Percentiles rank a stretch among this genome's conserved stretches.
Evolutionary conservation across 1,284 basidiomycete species (phyloP).

Genomic region (Boletus sp.): DNA sequence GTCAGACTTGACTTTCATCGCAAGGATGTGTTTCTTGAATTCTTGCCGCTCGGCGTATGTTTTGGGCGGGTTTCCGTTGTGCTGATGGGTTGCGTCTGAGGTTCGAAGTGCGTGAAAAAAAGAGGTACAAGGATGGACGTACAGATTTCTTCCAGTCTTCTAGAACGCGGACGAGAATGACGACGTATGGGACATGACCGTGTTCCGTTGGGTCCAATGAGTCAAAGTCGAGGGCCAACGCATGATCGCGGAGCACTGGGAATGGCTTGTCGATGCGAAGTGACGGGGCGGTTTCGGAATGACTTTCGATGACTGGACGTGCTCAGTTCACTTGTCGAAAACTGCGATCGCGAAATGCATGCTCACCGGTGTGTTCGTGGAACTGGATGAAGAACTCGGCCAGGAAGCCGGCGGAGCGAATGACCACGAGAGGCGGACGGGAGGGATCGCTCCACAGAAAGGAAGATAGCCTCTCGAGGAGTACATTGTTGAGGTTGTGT

Average conservation of each 20-base stretch:
- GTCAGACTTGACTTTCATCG: constrained; percentile 70
- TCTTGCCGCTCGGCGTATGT: constrained; percentile 70
- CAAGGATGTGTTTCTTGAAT: constrained; percentile 68
- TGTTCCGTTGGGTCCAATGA: constrained; percentile 84
- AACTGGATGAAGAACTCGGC: constrained; percentile 88
- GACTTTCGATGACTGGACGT: constrained; percentile 82
- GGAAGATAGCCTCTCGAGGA: constrained; percentile 60
- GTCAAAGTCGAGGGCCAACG: constrained; percentile 68
- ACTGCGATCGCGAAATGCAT: neutral
- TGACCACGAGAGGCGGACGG: constrained; percentile 68
- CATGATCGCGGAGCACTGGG: constrained; percentile 73
- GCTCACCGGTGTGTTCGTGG: constrained; percentile 79
- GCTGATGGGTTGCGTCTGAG: constrained; percentile 40
- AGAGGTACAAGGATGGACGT: constrained; percentile 25
- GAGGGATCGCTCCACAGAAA: constrained; percentile 66
- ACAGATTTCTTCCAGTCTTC: constrained; percentile 78
- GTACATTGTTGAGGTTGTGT: constrained; percentile 65
- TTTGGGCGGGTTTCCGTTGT: constrained; percentile 62
- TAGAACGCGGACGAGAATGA: constrained; percentile 81
- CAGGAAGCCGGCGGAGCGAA: constrained; percentile 83
- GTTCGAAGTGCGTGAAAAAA: neutral
- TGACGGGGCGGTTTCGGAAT: constrained; percentile 82
- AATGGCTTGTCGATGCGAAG: constrained; percentile 90
- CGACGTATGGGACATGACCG: constrained; percentile 82
- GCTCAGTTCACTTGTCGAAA: constrained; percentile 4